Percentiles rank a stretch among this genome's conserved stretches.
These are phyloP conservation scores for Heterobasidion occidentale DNA, from an alignment of 1,284 basidiomycete species.

Conservation along the genomic window DNA sequence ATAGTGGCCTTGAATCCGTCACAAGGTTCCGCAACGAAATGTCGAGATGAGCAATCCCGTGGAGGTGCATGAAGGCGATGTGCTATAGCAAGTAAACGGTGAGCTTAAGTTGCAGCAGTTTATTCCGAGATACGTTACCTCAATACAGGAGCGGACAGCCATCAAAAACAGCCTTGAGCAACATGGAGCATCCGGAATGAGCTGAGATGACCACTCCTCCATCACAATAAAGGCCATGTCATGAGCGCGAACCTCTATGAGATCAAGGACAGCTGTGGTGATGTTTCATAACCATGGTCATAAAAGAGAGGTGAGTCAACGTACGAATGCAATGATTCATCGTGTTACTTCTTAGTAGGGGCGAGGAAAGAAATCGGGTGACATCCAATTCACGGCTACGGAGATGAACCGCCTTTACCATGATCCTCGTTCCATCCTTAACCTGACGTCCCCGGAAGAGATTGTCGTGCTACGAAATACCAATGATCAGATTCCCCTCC, in stretches of 20 bases:
- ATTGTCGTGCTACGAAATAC: constrained; percentile 47
- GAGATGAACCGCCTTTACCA: constrained; percentile 61
- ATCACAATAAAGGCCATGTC: constrained; percentile 61
- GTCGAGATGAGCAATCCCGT: constrained; percentile 61
- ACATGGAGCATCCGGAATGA: constrained; percentile 43
- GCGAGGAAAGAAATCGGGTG: constrained; percentile 44
- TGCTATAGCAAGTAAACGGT: constrained; percentile 34
- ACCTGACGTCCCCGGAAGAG: constrained; percentile 57
- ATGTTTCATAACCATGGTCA: not conserved
- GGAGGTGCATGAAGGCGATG: constrained; percentile 57
- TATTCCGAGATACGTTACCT: constrained; percentile 29
- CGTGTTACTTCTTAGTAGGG: constrained; percentile 43
- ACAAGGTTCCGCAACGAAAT: constrained; percentile 63
- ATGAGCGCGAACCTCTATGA: constrained; percentile 48
- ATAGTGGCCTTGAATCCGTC: constrained; percentile 53
- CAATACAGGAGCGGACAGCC: constrained; percentile 57
- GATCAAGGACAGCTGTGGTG: constrained; percentile 49
- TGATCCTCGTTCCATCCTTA: constrained; percentile 41
- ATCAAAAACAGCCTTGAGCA: constrained; percentile 45
- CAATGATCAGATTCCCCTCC: not conserved
- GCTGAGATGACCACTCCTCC: constrained; percentile 69
- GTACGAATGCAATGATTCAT: constrained; percentile 72
- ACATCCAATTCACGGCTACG: constrained; percentile 54
- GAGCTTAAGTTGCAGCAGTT: not conserved
- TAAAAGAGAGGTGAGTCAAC: constrained; percentile 18